Percentiles rank a stretch among this genome's conserved stretches.
Evolutionary conservation across 768 basidiomycete genomes (phyloP).

Genomic region (Pleurotus eryngii): DNA sequence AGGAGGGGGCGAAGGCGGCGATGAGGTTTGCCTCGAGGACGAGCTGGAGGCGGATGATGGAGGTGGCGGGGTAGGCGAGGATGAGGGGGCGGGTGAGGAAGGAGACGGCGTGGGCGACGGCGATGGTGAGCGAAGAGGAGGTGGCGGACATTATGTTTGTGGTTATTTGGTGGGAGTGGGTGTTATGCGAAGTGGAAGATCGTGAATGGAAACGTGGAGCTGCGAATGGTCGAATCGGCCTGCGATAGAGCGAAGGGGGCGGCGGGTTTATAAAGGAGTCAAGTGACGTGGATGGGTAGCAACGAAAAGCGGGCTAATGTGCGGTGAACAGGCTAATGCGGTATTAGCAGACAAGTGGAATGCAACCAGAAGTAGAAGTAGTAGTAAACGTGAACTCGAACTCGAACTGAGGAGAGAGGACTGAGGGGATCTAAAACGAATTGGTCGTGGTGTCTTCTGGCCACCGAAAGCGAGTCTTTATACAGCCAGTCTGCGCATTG

Average conservation of each 20-base stretch:
- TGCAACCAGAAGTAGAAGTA: neutral
- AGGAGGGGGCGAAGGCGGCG: conserved; percentile 63
- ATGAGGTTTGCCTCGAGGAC: conserved; percentile 73
- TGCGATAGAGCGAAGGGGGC: conserved; percentile 46
- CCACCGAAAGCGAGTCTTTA: neutral
- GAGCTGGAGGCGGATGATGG: conserved; percentile 66
- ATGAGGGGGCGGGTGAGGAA: conserved; percentile 70
- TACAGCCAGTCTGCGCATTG: no score
- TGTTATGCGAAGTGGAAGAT: conserved; percentile 16
- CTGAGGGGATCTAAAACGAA: neutral
- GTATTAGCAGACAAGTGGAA: neutral
- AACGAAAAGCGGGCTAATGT: conserved; percentile 3
- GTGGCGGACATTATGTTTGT: conserved; percentile 20
- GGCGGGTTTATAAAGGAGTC: neutral
- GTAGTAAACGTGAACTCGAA: no score
- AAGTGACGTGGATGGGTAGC: conserved; percentile 11
- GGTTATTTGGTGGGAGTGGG: neutral
- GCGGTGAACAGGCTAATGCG: neutral
- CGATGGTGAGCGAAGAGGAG: conserved; percentile 51
- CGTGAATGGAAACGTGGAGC: conserved; percentile 13
- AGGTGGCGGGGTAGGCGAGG: conserved; percentile 51
- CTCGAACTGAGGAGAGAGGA: neutral
- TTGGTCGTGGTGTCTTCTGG: no score
- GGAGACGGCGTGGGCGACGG: conserved; percentile 71
- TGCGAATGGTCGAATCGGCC: conserved; percentile 45